A percentile compares a stretch with the other conserved stretches of the same genome.
These are phyloP conservation scores for Pichia sporocuriosa DNA, from an alignment of 805 yeast genomes.

Conservation along the genomic window DNA sequence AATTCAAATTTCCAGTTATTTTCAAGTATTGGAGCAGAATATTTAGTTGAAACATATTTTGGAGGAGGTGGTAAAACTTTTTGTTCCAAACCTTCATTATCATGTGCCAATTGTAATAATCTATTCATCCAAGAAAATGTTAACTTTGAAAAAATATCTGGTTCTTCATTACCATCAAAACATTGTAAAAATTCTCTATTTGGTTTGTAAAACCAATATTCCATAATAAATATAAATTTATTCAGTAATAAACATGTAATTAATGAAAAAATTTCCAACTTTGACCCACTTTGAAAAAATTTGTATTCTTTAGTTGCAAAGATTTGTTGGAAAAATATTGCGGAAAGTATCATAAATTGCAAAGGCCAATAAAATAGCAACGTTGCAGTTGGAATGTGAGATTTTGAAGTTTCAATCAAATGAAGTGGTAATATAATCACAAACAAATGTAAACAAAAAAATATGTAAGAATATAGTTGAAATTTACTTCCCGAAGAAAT, in stretches of 20 bases:
- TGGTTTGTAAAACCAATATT: constrained; percentile 33
- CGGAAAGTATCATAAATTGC: constrained; percentile 13
- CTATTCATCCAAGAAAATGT: constrained; percentile 91
- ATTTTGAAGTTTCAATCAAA: constrained; percentile 36
- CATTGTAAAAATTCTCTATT: constrained; percentile 31
- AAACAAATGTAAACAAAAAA: constrained; percentile 13
- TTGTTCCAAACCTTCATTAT: constrained; percentile 29
- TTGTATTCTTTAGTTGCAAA: constrained; percentile 23
- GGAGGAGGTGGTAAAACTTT: constrained; percentile 40
- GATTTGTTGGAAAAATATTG: constrained; percentile 21
- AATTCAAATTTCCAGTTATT: constrained; percentile 29
- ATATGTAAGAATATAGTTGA: constrained; percentile 11
- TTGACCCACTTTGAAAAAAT: constrained; percentile 9
- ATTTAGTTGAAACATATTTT: constrained; percentile 29
- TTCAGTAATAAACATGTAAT: constrained; percentile 28
- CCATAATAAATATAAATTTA: constrained; percentile 31
- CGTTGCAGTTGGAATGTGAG: constrained; percentile 33
- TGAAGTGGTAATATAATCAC: constrained; percentile 37
- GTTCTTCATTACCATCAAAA: constrained; percentile 27
- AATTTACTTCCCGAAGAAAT: constrained; percentile 1
- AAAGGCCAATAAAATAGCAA: constrained; percentile 37
- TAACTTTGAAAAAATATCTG: constrained; percentile 67
- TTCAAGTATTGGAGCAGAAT: constrained; percentile 27
- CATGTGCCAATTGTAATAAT: constrained; percentile 65
- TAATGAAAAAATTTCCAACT: constrained; percentile 20